A percentile compares a stretch with the other conserved stretches of the same genome.
Evolutionary conservation across 169 alveolate genomes (phyloP).

Genomic region (Plasmodium vivax): DNA sequence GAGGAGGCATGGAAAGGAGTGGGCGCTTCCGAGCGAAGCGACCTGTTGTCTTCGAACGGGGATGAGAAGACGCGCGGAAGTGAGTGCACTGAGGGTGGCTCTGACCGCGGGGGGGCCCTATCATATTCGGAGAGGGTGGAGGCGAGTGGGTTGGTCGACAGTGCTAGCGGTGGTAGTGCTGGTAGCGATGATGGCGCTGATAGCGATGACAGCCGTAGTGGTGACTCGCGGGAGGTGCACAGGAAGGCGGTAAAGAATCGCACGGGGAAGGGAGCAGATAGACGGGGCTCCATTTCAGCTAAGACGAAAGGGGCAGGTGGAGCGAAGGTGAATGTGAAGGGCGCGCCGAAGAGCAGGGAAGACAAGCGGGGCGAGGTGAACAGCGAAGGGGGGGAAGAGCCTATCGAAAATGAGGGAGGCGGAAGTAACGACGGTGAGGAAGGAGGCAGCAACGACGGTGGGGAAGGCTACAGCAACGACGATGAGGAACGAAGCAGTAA

Average conservation of each 20-base stretch:
- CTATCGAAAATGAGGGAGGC: not conserved
- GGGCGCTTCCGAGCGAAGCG: not conserved
- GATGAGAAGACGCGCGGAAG: not conserved
- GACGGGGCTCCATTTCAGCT: not conserved
- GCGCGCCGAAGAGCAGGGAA: not conserved
- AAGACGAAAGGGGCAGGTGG: not conserved
- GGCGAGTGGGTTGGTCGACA: not conserved
- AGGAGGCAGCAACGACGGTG: not conserved
- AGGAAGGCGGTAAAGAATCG: not conserved
- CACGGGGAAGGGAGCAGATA: not conserved
- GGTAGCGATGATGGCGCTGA: not conserved
- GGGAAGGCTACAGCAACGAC: too few species aligned
- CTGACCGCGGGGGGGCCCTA: not conserved
- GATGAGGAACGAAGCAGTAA: not conserved
- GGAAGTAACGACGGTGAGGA: not conserved
- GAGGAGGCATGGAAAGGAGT: slow-evolving; percentile 1
- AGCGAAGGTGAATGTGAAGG: not conserved
- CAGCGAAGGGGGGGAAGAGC: not conserved
- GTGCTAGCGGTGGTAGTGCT: not conserved
- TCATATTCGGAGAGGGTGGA: not conserved
- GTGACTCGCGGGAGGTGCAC: not conserved
- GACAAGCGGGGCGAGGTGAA: not conserved
- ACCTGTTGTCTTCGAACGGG: not conserved
- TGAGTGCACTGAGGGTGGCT: not conserved
- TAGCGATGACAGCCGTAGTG: not conserved